A percentile compares a stretch with the other conserved stretches of the same genome.
These are phyloP conservation scores for Venturia aucupariae DNA, from an alignment of 2,329 filamentous ascomycete species.

Conservation along the genomic window DNA sequence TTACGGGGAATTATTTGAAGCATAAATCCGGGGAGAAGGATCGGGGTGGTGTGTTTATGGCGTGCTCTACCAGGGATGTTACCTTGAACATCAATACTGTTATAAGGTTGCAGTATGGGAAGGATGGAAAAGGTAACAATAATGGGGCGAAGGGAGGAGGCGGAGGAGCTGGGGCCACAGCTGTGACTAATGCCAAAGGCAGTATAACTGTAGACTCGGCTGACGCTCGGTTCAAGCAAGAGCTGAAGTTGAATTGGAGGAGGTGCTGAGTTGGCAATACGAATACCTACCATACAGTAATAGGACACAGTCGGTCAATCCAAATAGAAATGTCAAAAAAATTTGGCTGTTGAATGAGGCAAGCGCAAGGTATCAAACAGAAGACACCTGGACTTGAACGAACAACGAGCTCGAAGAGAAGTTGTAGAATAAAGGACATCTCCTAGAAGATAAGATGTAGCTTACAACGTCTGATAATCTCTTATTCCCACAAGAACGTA, in stretches of 20 bases:
- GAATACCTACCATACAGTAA: too few species aligned
- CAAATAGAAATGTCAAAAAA: too few species aligned
- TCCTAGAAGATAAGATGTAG: background rate
- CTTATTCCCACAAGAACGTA: background rate
- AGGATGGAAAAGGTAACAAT: background rate
- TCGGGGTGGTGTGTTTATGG: background rate
- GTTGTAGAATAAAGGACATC: background rate
- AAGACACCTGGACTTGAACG: too few species aligned
- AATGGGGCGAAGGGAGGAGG: background rate
- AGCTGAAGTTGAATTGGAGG: background rate
- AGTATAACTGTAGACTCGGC: constrained; percentile 2
- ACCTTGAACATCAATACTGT: constrained; percentile 6
- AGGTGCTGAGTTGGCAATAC: too few species aligned
- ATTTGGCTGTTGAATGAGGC: too few species aligned
- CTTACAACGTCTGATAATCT: background rate
- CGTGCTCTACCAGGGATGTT: constrained; percentile 3
- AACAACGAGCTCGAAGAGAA: background rate
- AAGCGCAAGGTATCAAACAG: too few species aligned
- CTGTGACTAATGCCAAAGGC: background rate
- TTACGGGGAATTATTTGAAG: background rate
- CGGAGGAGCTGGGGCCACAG: background rate
- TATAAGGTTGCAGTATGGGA: background rate
- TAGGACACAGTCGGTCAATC: too few species aligned
- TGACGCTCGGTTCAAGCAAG: constrained; percentile 9
- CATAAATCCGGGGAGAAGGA: background rate